Base-by-base conservation (phyloP, 768 basidiomycete genomes). In the Leccinum imitatum region DNA sequence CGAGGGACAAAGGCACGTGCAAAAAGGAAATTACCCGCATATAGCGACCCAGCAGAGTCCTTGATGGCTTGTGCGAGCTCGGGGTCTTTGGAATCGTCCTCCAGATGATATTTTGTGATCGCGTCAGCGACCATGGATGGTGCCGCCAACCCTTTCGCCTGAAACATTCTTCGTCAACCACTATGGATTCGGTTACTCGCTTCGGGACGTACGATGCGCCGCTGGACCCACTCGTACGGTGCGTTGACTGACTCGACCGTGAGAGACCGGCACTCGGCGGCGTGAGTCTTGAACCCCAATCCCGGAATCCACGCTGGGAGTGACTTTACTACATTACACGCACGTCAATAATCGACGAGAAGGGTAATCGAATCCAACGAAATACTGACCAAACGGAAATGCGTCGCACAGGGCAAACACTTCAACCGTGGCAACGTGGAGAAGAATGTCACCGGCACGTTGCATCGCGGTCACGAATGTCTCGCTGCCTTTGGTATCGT, bases 381-480 rank as follows among this genome's bases (percentile, higher is more conserved):
- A 41, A 41, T n/a, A 41, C 39, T 41, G 39, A n/a, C 17, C 4
- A 10, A 41, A n/a, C 17, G 39, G 39, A 41, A 41, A 41, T 41
- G 39, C 39, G 17, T 41, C 39, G 17, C 58, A 59, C 5, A 67
- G 14, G 27, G 52, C 63, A 10, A 37, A 47, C 23, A 27, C 44
- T 44, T 65, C 55, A 0, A 58, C 48, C 4, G 59, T 56, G 3
- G 47, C 14, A 48, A 47, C 13, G 2, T 15, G 54, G 13, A 59
- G 9, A 21, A 68, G 15, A 17, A 62, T 56, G 10, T 67, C 55
- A 7, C 56, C 47, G 19, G 47, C 53, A 6, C 39, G 61, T 30
- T 61, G 59, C 55, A 69, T 61, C 8, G 65, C 27, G 3, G 41
- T 19, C 3, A 59, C 56, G n/a, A 58, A 58, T 25, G 23, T 23